Evolutionary conservation across 306 rosid species (phyloP).

Genomic region (Medicago arabica): DNA sequence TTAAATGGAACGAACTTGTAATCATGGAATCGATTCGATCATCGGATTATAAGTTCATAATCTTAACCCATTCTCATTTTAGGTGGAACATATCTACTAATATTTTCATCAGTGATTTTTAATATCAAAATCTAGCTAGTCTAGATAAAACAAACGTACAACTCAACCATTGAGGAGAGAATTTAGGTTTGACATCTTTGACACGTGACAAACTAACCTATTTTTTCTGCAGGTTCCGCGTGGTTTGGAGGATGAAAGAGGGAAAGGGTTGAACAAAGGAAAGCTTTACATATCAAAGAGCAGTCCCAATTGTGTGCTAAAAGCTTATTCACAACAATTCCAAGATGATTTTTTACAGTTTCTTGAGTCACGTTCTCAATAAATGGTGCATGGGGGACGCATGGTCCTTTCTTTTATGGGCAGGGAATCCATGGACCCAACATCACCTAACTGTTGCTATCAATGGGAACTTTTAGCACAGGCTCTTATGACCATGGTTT

Average conservation of each 20-base stretch:
- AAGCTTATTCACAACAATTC: conserved; percentile 69
- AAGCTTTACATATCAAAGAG: conserved; percentile 69
- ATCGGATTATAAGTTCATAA: too few species aligned
- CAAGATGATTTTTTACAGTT: conserved; percentile 57
- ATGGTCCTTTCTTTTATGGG: conserved; percentile 78
- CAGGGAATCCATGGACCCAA: conserved; percentile 59
- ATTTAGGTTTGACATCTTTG: too few species aligned
- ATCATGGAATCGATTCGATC: too few species aligned
- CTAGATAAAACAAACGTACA: too few species aligned
- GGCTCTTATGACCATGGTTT: conserved; percentile 64
- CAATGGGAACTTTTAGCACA: conserved; percentile 77
- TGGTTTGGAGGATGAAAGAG: conserved; percentile 38
- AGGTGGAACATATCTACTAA: too few species aligned
- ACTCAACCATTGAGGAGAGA: too few species aligned
- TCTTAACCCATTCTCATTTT: too few species aligned
- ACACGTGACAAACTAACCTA: too few species aligned
- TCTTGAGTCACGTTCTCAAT: conserved; percentile 59
- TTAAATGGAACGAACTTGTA: too few species aligned
- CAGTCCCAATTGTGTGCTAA: conserved; percentile 61
- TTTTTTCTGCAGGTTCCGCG: conserved; percentile 46
- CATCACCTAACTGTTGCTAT: conserved; percentile 49
- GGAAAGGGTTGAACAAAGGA: conserved; percentile 57
- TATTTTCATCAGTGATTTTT: too few species aligned
- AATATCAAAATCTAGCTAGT: too few species aligned
- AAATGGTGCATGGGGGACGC: conserved; percentile 56